Evolutionary conservation across 148 eudicot genomes (phyloP), one percentile per base, ranked within the genome.

Genomic region (Camellia sinensis): DNA sequence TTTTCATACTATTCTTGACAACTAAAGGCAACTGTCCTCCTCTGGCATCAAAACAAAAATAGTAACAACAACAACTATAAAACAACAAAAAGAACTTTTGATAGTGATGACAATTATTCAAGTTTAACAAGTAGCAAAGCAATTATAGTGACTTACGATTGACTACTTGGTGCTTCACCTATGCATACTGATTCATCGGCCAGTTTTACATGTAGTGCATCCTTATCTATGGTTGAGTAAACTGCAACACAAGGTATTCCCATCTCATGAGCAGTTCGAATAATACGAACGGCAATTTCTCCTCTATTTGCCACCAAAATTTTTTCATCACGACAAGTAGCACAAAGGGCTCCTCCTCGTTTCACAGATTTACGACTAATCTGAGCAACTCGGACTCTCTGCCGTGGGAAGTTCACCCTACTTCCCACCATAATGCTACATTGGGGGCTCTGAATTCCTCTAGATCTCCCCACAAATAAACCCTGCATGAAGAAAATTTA

Each of bases 241-340:
- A 95, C 97, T 21, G 97, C 97, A 84, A 95, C 98, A 86, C 98
- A 95, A 50, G 97, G 98, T 78, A 95, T 95, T n/a, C 97, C 98
- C 92, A 95, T 86, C 86, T 95, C 98, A 85, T 95, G 98, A 73
- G 98, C 98, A 82, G 97, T 95, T 75, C 97, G 87, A 63, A 95
- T 93, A 80, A 95, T 94, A 80, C 98, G 97, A 56, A 95, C 98
- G 78, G 97, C 98, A 87, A 95, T 95, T 84, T 95, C 98, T 80
- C 97, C 98, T 88, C 98, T 89, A 78, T 95, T 95, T 78, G 98
- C 98, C 18, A 95, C 88, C 91, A 95, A 86, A 87, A 95, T 95
- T 82, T 95, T 95, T 14, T 95, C 94, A 64, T 37, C 85, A 3
- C 76, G 88, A 79, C 97, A 91, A 73, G 89, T 91, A 56, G 83